Conservation (phyloP, 1,284 basidiomycete genomes). For the Phaffia rhodozyma region DNA sequence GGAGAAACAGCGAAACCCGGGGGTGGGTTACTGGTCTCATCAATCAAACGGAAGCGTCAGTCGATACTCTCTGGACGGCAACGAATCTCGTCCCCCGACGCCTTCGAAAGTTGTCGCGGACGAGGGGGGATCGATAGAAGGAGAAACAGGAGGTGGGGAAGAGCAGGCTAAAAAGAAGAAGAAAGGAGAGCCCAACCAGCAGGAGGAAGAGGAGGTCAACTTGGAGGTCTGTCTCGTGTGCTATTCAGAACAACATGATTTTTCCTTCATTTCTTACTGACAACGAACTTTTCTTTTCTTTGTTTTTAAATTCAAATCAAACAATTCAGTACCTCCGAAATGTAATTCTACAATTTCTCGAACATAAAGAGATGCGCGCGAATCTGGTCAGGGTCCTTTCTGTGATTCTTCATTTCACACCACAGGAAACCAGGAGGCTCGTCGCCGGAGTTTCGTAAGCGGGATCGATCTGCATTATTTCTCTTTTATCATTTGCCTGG, state of each 20-base stretch:
- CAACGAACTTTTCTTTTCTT: not conserved
- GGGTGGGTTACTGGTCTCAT: constrained; percentile 76
- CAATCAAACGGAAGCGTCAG: constrained; percentile 12
- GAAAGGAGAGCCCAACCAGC: too few relatives aligned
- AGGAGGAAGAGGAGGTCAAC: constrained; percentile 75
- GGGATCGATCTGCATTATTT: too few relatives aligned
- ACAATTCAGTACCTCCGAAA: constrained; percentile 65
- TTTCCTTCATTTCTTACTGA: constrained; percentile 40
- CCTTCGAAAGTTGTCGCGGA: not conserved
- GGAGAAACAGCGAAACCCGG: constrained; percentile 76
- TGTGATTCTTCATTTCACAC: constrained; percentile 83
- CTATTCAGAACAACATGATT: too few relatives aligned
- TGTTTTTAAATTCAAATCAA: too few relatives aligned
- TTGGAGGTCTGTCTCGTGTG: constrained; percentile 52
- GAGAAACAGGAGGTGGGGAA: not conserved
- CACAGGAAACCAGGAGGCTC: constrained; percentile 76
- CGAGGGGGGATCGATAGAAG: constrained; percentile 1
- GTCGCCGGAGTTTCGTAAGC: constrained; percentile 39
- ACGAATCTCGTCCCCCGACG: not conserved
- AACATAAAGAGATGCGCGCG: constrained; percentile 78
- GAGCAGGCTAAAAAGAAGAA: constrained; percentile 31
- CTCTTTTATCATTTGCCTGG: too few relatives aligned
- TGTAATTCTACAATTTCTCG: constrained; percentile 83
- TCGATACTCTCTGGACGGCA: constrained; percentile 17
- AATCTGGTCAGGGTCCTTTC: constrained; percentile 80